Conservation (phyloP, 2,329 filamentous ascomycete genomes). For the Decorospora gaudefroyi region DNA sequence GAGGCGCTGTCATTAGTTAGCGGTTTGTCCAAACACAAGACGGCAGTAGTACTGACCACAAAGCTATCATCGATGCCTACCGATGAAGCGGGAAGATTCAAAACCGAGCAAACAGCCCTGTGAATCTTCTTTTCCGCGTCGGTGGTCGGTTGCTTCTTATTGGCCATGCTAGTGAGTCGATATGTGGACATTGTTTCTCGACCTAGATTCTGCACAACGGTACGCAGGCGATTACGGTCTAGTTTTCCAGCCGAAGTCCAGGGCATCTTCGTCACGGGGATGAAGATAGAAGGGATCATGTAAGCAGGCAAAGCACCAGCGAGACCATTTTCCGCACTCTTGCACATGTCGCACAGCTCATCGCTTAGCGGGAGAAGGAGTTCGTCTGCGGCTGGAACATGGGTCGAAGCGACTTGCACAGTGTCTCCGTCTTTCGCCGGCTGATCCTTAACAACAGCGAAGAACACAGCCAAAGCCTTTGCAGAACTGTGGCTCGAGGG, state of each 20-base stretch:
- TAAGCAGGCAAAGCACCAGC: conserved; percentile 38
- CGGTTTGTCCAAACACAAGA: background rate
- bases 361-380: conserved; percentile 38
- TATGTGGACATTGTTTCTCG: conserved; percentile 40
- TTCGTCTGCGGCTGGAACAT: conserved; percentile 32
- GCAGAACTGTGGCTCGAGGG: conserved; percentile 34
- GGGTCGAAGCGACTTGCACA: conserved; percentile 24
- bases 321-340: conserved; percentile 38
- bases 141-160: conserved; percentile 37
- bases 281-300: conserved; percentile 44
- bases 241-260: conserved; percentile 42
- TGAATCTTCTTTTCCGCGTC: conserved; percentile 40
- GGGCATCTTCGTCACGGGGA: conserved; percentile 41
- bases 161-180: conserved; percentile 32
- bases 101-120: conserved; percentile 35
- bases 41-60: conserved; percentile 21
- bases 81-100: conserved; percentile 30
- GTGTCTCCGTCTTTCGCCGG: conserved; percentile 4
- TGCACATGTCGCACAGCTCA: conserved; percentile 33
- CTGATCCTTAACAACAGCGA: conserved; percentile 26
- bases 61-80: conserved; percentile 45
- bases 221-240: conserved; percentile 39
- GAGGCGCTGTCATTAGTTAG: conserved; percentile 43
- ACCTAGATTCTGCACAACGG: conserved; percentile 32
- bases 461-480: conserved; percentile 43